Conservation (phyloP, 2,329 filamentous ascomycete genomes). For the Fusarium palustre region DNA sequence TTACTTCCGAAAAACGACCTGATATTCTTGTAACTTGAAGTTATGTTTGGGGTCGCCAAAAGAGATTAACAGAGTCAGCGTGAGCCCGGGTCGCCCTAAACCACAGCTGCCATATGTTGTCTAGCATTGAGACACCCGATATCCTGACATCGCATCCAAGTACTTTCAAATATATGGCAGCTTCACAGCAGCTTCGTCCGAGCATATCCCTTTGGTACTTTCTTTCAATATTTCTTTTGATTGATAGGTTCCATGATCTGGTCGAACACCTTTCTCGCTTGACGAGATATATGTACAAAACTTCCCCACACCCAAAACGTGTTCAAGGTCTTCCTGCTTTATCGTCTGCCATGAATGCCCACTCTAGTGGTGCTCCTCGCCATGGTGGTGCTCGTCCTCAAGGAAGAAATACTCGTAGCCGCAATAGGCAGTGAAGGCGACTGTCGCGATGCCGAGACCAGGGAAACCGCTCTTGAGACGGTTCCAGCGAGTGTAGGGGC, state of each 20-base stretch:
- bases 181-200: background rate
- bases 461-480: conserved; percentile 89
- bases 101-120: background rate
- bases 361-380: conserved; percentile 67
- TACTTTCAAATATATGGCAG: background rate
- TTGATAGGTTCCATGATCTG: conserved; percentile 38
- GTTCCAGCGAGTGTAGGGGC: conserved; percentile 88
- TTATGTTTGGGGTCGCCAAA: background rate
- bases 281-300: conserved; percentile 46
- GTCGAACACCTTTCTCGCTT: conserved; percentile 31
- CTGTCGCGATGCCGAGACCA: conserved; percentile 90
- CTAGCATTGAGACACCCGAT: background rate
- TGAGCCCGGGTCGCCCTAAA: too few relatives aligned
- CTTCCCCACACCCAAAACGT: conserved; percentile 18
- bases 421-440: conserved; percentile 91
- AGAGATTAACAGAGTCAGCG: background rate
- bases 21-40: background rate
- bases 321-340: conserved; percentile 20
- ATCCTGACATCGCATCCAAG: background rate
- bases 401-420: conserved; percentile 90
- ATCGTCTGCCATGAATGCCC: conserved; percentile 24
- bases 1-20: background rate
- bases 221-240: conserved; percentile 31
- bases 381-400: conserved; percentile 73
- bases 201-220: background rate